Conservation (phyloP, 768 basidiomycete species). For the Lyophyllum atratum region DNA sequence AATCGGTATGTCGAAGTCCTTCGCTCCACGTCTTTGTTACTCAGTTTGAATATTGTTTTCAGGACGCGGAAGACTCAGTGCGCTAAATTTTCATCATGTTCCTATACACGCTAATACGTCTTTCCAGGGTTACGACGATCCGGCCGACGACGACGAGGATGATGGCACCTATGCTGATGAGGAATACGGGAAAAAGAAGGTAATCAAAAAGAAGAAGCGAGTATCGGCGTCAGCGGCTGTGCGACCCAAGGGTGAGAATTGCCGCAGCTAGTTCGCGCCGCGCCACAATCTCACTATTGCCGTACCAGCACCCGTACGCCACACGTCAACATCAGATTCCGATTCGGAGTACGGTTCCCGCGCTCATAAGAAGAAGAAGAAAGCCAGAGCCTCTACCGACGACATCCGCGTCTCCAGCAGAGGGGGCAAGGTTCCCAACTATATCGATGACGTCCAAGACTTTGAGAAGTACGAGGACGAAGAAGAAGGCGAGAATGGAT, state of each 20-base stretch:
- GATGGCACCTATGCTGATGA: constrained; percentile 81
- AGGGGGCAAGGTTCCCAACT: constrained; percentile 82
- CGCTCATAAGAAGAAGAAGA: constrained; percentile 83
- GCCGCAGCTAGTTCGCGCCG: constrained; percentile 7
- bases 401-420: constrained; percentile 79
- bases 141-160: constrained; percentile 68
- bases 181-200: constrained; percentile 72
- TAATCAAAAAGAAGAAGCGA: constrained; percentile 68
- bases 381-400: constrained; percentile 53
- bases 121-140: constrained; percentile 49
- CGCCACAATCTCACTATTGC: constrained; percentile 19
- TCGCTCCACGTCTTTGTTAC: constrained; percentile 14
- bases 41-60: constrained; percentile 14
- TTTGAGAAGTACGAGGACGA: constrained; percentile 73
- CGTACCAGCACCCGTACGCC: constrained; percentile 48
- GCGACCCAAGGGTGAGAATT: constrained; percentile 59
- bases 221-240: constrained; percentile 42
- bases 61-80: constrained; percentile 66
- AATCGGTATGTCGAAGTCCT: constrained; percentile 39
- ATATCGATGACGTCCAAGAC: constrained; percentile 79
- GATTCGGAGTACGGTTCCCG: constrained; percentile 87
- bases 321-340: constrained; percentile 67
- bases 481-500: constrained; percentile 56
- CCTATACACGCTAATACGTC: constrained; percentile 18
- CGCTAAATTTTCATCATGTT: constrained; percentile 28